phyloP scores from a whole-genome alignment of 1,284 basidiomycete species.

The Fomitopsis pinicola region DNA sequence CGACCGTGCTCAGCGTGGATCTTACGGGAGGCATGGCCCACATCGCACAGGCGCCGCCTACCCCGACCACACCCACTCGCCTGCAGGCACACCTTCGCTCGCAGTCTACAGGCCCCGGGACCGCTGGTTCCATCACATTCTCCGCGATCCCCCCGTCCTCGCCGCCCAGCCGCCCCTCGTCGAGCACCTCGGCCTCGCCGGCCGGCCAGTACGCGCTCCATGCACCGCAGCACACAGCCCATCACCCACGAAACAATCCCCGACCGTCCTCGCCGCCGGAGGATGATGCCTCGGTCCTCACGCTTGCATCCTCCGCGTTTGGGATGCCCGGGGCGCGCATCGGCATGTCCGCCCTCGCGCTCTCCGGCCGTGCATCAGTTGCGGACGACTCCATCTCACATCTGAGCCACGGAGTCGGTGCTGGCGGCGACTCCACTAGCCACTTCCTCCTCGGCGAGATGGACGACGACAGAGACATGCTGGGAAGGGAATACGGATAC shows the following conservation, averaged over 20 bases:
- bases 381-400: slow-evolving; percentile 69
- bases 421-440: slow-evolving; percentile 55
- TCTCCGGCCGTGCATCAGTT: slow-evolving; percentile 28
- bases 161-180: slow-evolving; percentile 37
- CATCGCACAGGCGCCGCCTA: slow-evolving; percentile 81
- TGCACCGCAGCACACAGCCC: slow-evolving; percentile 83
- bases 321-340: slow-evolving; percentile 54
- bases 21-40: slow-evolving; percentile 79
- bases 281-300: slow-evolving; percentile 90
- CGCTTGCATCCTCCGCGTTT: slow-evolving; percentile 90
- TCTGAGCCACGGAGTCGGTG: slow-evolving; percentile 41
- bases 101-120: slow-evolving; percentile 49
- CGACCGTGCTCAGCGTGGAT: slow-evolving; percentile 88
- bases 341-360: slow-evolving; percentile 22
- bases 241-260: slow-evolving; percentile 94
- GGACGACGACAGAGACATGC: slow-evolving; percentile 24
- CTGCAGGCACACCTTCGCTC: slow-evolving; percentile 53
- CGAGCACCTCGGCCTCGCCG: slow-evolving; percentile 22
- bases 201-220: slow-evolving; percentile 39
- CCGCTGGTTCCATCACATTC: slow-evolving; percentile 64
- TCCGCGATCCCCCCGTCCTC: slow-evolving; percentile 55
- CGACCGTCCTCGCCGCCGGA: slow-evolving; percentile 84
- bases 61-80: slow-evolving; percentile 47
- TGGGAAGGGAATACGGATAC: slow-evolving; percentile 41
- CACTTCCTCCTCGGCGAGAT: slow-evolving; percentile 62